Evolutionary conservation across 2,329 filamentous ascomycete species (phyloP).

Genomic region (Trichoderma asperellum): DNA sequence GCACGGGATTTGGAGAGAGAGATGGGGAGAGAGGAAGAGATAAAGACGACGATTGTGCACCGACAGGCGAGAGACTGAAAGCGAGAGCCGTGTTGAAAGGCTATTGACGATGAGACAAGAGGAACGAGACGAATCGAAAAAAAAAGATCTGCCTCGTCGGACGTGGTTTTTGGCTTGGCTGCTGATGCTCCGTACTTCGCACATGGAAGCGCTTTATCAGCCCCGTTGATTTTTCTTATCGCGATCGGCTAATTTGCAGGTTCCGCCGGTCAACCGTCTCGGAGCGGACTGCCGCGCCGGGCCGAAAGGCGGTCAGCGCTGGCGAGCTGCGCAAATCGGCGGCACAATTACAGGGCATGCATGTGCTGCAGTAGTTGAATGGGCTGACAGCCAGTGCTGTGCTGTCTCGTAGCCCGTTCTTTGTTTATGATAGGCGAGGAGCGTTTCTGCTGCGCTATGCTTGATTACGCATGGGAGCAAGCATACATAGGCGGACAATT

Average conservation of each 20-base stretch:
- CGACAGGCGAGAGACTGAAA: background rate
- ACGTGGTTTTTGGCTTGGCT: background rate
- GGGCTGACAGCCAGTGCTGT: background rate
- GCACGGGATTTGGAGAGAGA: background rate
- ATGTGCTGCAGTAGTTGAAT: background rate
- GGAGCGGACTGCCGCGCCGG: slow-evolving; percentile 16
- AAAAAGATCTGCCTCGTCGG: background rate
- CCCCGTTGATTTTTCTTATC: slow-evolving; percentile 23
- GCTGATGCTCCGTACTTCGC: slow-evolving; percentile 5
- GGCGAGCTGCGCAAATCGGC: background rate
- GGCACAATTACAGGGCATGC: background rate
- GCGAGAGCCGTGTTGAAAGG: slow-evolving; percentile 7
- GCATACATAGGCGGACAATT: background rate
- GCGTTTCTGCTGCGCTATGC: background rate
- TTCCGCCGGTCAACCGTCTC: slow-evolving; percentile 22
- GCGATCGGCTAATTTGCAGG: slow-evolving; percentile 15
- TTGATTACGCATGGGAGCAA: slow-evolving; percentile 1
- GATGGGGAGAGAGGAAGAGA: too few relatives aligned
- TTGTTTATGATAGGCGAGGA: background rate
- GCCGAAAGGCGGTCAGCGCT: slow-evolving; percentile 24
- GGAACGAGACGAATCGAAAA: background rate
- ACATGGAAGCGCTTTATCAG: slow-evolving; percentile 11
- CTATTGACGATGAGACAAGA: background rate
- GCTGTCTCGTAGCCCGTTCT: background rate
- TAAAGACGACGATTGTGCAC: background rate